A percentile compares a stretch with the other conserved stretches of the same genome.
These are phyloP conservation scores for Acrocalymma vagum DNA, from an alignment of 2,329 filamentous ascomycete genomes.

Conservation along the genomic window DNA sequence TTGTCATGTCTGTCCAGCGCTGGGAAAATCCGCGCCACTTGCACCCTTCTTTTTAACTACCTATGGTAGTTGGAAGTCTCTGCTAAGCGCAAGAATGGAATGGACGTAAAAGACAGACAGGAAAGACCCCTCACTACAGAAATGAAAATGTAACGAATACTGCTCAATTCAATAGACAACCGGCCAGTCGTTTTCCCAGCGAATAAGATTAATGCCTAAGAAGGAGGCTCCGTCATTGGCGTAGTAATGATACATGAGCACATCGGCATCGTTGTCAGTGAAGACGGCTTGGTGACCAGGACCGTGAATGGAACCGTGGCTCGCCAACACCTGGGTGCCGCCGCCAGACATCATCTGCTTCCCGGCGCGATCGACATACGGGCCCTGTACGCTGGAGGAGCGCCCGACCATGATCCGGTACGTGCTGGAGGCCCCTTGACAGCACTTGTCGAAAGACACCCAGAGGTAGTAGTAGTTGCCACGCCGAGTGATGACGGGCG, in stretches of 20 bases:
- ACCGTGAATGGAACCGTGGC: slow-evolving; percentile 66
- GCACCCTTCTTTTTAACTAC: too few relatives aligned
- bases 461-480: slow-evolving; percentile 69
- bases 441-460: slow-evolving; percentile 68
- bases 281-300: slow-evolving; percentile 69
- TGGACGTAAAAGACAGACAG: too few relatives aligned
- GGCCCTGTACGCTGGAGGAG: slow-evolving; percentile 56
- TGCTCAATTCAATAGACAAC: slow-evolving; percentile 11
- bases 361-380: slow-evolving; percentile 64
- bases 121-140: too few relatives aligned
- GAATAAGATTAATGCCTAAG: slow-evolving; percentile 58
- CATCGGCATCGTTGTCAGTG: slow-evolving; percentile 53
- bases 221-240: slow-evolving; percentile 56
- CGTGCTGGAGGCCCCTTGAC: slow-evolving; percentile 62
- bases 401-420: slow-evolving; percentile 70
- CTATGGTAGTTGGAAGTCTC: too few relatives aligned
- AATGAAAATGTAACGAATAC: too few relatives aligned
- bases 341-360: slow-evolving; percentile 60
- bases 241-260: slow-evolving; percentile 14
- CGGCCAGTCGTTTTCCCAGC: slow-evolving; percentile 57
- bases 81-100: too few relatives aligned
- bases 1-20: too few relatives aligned
- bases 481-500: slow-evolving; percentile 61
- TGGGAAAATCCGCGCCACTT: too few relatives aligned
- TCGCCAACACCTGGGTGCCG: slow-evolving; percentile 65